Evolutionary conservation across 2,329 filamentous ascomycete genomes (phyloP).

Genomic region (Apiospora aurea): DNA sequence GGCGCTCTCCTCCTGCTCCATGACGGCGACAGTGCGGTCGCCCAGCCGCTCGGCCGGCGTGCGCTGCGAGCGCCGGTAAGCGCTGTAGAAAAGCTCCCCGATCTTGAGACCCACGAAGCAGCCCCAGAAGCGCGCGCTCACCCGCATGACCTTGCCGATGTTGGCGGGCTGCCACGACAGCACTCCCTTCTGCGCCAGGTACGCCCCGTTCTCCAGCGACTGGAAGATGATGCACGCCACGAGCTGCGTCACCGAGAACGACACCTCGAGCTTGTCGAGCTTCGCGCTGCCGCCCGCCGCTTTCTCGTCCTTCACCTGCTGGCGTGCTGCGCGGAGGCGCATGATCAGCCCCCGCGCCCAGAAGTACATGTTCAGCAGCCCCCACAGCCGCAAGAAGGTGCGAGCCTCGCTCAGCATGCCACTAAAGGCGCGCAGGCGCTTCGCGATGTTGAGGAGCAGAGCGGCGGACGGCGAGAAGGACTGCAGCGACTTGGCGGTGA

Average conservation of each 20-base stretch:
- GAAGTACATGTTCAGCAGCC: slow-evolving; percentile 74
- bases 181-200: slow-evolving; percentile 76
- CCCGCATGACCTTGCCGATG: slow-evolving; percentile 68
- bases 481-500: slow-evolving; percentile 46
- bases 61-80: slow-evolving; percentile 45
- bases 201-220: slow-evolving; percentile 82
- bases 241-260: slow-evolving; percentile 73
- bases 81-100: slow-evolving; percentile 64
- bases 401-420: slow-evolving; percentile 73
- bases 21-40: slow-evolving; percentile 47
- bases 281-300: slow-evolving; percentile 38
- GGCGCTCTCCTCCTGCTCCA: slow-evolving; percentile 43
- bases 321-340: slow-evolving; percentile 37
- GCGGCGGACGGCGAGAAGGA: slow-evolving; percentile 46
- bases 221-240: slow-evolving; percentile 74
- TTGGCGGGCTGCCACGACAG: slow-evolving; percentile 64
- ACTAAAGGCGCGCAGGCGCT: slow-evolving; percentile 66
- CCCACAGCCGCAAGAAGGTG: slow-evolving; percentile 80
- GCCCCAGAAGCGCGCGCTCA: slow-evolving; percentile 83
- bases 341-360: slow-evolving; percentile 64
- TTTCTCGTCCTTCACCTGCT: slow-evolving; percentile 36
- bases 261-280: slow-evolving; percentile 51
- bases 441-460: slow-evolving; percentile 56
- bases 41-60: slow-evolving; percentile 48
- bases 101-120: slow-evolving; percentile 80